phyloP scores from a whole-genome alignment of 305 asterid genomes.

The Fraxinus paxiana region DNA sequence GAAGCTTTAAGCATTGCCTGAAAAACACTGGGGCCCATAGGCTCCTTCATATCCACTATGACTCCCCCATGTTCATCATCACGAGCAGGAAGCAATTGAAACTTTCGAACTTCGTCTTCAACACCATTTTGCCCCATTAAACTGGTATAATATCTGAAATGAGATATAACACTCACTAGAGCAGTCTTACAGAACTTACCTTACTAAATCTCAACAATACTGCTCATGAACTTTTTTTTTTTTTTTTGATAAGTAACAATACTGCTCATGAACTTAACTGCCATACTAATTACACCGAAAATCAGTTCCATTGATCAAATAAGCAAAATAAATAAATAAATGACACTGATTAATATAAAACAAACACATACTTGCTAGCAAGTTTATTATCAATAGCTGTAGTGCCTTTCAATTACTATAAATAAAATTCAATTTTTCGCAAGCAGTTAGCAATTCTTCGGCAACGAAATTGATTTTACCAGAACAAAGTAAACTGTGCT shows the following conservation, averaged over 20 bases:
- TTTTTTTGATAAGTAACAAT: too few species aligned
- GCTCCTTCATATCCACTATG: constrained; percentile 54
- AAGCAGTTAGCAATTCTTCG: neutral
- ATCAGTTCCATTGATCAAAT: neutral
- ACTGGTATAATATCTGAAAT: constrained; percentile 17
- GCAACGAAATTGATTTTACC: neutral
- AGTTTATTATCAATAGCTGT: neutral
- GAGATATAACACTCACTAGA: neutral
- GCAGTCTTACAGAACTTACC: neutral
- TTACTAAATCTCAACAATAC: neutral
- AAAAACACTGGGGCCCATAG: constrained; percentile 49
- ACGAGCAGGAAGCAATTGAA: constrained; percentile 39
- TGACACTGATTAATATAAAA: neutral
- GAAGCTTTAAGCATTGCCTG: constrained; percentile 47
- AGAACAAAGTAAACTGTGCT: neutral
- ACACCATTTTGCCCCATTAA: constrained; percentile 36
- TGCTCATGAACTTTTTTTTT: neutral
- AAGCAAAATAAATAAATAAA: neutral
- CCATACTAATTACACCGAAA: neutral
- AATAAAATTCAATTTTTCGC: neutral
- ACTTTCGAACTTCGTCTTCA: constrained; percentile 31
- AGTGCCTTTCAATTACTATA: neutral
- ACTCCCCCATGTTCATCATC: constrained; percentile 68
- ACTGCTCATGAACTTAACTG: neutral
- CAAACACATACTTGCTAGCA: neutral